Evolutionary conservation across 345 rosid genomes (phyloP), one percentile per base, ranked within the genome.

Genomic region (Populus euphratica): DNA sequence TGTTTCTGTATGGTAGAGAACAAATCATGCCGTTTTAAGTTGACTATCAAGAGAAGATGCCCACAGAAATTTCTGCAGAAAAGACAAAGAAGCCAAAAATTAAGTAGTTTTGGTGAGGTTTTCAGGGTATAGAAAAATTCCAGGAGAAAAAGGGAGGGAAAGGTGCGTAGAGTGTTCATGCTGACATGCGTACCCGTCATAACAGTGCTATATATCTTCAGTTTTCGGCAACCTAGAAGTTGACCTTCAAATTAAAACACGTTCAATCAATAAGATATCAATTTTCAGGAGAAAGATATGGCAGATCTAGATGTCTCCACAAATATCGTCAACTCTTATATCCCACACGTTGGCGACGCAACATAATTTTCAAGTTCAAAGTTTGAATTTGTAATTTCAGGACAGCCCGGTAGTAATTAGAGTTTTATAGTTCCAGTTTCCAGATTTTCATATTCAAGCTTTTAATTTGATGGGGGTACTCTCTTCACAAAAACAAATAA

Each of bases 281-380:
- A 29, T 20, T 56, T 72, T 21, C 50, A 17, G 11, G 38, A 73
- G 35, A 36, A 64, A 72, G 59, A 31, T 31, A 75, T 35, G 36
- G 67, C 56, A 67, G 25, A 76, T 35, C 66, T 35, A 47, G 36
- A 25, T 36, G 36, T 17, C 17, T 36, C 59, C 41, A 47, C 41
- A 8, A 31, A 35, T 39, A 65, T 66, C 7, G 47, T 75, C 74
- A 61, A 83, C 59, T 59, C 78, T 69, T 81, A 73, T 70, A 73
- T 70, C 81, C 73, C 67, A 73, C 83, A 33, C 79, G 49, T 76
- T 38, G 21, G 79, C 27, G 73, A 59, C 73, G 20, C 41, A 52
- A 23, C 33, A 17, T 39, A 23, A 35, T 54, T 17, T 23, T n/a
- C 21, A 52, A 56, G 44, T 39, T 31, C 35, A 52, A 38, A 56